Evolutionary conservation across 73 alveolate genomes (phyloP), one percentile per base, ranked within the genome.

Genomic region (Symbiodinium natans): DNA sequence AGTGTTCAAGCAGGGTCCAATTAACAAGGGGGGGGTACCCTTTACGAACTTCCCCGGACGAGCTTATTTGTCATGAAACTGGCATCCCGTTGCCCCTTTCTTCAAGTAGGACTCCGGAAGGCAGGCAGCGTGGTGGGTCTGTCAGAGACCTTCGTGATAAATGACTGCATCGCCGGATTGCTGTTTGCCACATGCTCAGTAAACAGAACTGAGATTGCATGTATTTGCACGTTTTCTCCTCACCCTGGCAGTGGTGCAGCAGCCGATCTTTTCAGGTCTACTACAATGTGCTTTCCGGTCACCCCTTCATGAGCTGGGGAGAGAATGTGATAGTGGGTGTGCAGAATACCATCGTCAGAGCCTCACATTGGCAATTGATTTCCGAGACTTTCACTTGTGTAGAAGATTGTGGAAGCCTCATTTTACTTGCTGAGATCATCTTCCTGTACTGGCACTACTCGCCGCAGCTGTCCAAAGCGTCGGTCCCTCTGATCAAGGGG

Each of bases 51-150:
- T n/a, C n/a, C n/a, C n/a, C n/a, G n/a, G n/a, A n/a, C n/a, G n/a
- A n/a, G n/a, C n/a, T n/a, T n/a, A n/a, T n/a, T n/a, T n/a, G n/a
- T n/a, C n/a, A n/a, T n/a, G n/a, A n/a, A n/a, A n/a, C n/a, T n/a
- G n/a, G n/a, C n/a, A n/a, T n/a, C n/a, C n/a, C n/a, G n/a, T n/a
- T n/a, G n/a, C n/a, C n/a, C n/a, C n/a, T n/a, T n/a, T n/a, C n/a
- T n/a, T n/a, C n/a, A n/a, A 4, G 25, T 52, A 29, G 71, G 23
- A 52, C 71, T 73, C 29, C 7, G 83, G 38, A 27, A 90, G 97
- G 97, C 97, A 5, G 97, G 97, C 36, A 90, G 97, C 54, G 97
- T 42, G 31, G 88, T 90, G 46, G 97, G 97, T 41, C 97, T 90
- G 39, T 90, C 97, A 34, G 97, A 90, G 42, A 59, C 97, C 41